These are phyloP conservation scores for Cercis canadensis DNA, from an alignment of 306 rosid species.

Conservation along the genomic window DNA sequence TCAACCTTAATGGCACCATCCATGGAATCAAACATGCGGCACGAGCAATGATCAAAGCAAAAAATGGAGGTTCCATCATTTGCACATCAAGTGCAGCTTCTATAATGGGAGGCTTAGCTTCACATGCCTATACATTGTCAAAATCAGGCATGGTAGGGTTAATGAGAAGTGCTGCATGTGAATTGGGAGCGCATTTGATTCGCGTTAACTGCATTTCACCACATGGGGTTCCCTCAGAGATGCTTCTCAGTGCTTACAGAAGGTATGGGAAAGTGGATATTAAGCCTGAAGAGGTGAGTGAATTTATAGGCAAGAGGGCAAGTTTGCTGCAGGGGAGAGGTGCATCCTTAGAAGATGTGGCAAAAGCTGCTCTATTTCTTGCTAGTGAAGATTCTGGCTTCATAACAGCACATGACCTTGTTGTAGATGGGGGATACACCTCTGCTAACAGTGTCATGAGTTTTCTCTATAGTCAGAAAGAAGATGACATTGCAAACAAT, in stretches of 20 bases:
- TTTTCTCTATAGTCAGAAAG: constrained; percentile 50
- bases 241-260: constrained; percentile 56
- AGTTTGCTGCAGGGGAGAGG: constrained; percentile 72
- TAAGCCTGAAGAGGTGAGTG: constrained; percentile 53
- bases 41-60: constrained; percentile 66
- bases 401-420: constrained; percentile 72
- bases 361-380: constrained; percentile 66
- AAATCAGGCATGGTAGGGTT: constrained; percentile 69
- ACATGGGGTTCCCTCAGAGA: constrained; percentile 84
- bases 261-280: constrained; percentile 45
- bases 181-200: constrained; percentile 74
- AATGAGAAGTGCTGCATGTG: constrained; percentile 73
- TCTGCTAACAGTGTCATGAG: constrained; percentile 55
- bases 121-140: constrained; percentile 72
- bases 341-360: constrained; percentile 62
- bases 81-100: constrained; percentile 82
- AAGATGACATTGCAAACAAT: not conserved
- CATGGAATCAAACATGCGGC: constrained; percentile 83
- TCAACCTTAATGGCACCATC: constrained; percentile 62
- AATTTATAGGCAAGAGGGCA: constrained; percentile 49
- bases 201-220: constrained; percentile 78
- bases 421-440: constrained; percentile 81
- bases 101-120: constrained; percentile 70
- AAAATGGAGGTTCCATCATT: constrained; percentile 66
- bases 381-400: constrained; percentile 73